Evolutionary conservation across 768 basidiomycete species (phyloP), one percentile per base, ranked within the genome.

Genomic region (Kwoniella europaea): DNA sequence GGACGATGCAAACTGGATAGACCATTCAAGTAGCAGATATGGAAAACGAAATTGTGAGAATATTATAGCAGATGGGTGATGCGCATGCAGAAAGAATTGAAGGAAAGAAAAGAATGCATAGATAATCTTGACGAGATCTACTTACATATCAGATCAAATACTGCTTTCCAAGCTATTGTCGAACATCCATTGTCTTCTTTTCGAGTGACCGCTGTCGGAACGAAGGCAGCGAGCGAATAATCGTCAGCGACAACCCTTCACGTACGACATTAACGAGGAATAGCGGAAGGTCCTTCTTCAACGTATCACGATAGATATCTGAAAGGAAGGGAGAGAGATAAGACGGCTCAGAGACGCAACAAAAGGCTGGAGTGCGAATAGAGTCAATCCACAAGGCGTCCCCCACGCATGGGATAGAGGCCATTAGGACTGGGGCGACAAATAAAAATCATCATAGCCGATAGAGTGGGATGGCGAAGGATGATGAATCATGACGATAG

Each of bases 401-500:
- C 75, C 75, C 72, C 73, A 71, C 67, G 55, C 10, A 65, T 69
- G 69, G 66, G 73, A 77, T 77, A 76, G 75, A 76, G 75, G 75
- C 77, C 75, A 73, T 65, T 79, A 79, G 78, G 78, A 79, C 78
- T 79, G 78, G 78, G 78, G 78, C 78, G 78, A 79, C 78, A 79
- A 76, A 68, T 65, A 46, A 68, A 69, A 58, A 55, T 75, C 74
- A 62, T 73, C 74, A 75, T 70, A 56, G 68, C 71, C 69, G 63
- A 65, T 35, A 52, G 56, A n/a, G 55, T n/a, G 58, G 53, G 62
- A 24, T 18, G 12, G 54, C 13, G 54, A 50, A 46, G 12, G 52
- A 27, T 10, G 16, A 63, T 29, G n/a, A 12, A 43, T 61, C 3
- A 52, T 4, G 50, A 52, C 20, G 12, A 16, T 52, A 4, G n/a